Evolutionary conservation across 1,284 basidiomycete species (phyloP).

Genomic region (Tylopilus orsonianus): DNA sequence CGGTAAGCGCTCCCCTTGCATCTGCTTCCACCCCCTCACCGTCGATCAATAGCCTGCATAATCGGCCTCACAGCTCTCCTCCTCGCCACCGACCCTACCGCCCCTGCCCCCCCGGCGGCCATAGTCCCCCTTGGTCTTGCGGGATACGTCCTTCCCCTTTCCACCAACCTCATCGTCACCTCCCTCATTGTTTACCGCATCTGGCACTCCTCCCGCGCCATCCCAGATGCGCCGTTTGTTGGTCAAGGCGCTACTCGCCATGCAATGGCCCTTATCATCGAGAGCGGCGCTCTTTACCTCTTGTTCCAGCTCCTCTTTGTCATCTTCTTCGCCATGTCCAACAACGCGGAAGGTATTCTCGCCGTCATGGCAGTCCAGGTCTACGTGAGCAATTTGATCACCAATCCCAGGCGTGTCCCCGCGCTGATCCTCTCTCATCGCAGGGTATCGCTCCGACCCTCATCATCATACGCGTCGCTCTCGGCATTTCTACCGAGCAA

Average conservation of each 20-base stretch:
- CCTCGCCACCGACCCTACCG: slow-evolving; percentile 22
- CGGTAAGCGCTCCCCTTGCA: slow-evolving; percentile 26
- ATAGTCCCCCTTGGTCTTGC: slow-evolving; percentile 36
- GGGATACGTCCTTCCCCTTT: slow-evolving; percentile 37
- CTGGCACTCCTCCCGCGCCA: slow-evolving; percentile 28
- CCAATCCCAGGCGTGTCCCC: background rate
- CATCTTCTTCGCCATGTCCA: slow-evolving; percentile 35
- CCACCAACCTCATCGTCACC: slow-evolving; percentile 41
- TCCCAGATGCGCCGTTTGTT: slow-evolving; percentile 7
- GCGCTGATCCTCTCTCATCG: background rate
- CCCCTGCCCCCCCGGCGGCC: slow-evolving; percentile 30
- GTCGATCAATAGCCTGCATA: slow-evolving; percentile 27
- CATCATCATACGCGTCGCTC: slow-evolving; percentile 34
- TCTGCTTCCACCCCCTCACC: background rate
- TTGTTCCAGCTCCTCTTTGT: slow-evolving; percentile 41
- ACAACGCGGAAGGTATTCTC: slow-evolving; percentile 37
- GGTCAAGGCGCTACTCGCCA: slow-evolving; percentile 16
- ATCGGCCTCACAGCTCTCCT: slow-evolving; percentile 25
- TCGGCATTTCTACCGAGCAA: slow-evolving; percentile 33
- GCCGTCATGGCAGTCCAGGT: slow-evolving; percentile 41
- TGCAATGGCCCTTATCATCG: slow-evolving; percentile 39
- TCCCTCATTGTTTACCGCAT: slow-evolving; percentile 40
- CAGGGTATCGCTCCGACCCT: slow-evolving; percentile 36
- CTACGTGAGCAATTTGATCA: slow-evolving; percentile 33
- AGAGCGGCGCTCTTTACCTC: slow-evolving; percentile 43